Conservation (phyloP, 371 early-diverging fungal species). For the Lichtheimia ornata region DNA sequence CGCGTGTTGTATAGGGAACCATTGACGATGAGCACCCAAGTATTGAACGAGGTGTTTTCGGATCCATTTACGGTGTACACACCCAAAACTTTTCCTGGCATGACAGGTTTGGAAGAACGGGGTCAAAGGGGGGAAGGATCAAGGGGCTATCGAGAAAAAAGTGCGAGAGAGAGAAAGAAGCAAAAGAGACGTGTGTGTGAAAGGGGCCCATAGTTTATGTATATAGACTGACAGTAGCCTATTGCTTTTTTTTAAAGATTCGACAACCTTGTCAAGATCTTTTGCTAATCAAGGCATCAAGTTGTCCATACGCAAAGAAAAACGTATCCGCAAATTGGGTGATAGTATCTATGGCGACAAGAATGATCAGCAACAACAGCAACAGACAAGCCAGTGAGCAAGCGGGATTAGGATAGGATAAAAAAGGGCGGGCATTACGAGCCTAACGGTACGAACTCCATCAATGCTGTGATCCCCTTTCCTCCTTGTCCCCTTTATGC, state of each 20-base stretch:
- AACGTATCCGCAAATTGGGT: slow-evolving; percentile 3
- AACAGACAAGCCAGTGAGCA: too few species aligned
- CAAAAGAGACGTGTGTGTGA: too few species aligned
- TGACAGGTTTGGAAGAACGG: slow-evolving; percentile 45
- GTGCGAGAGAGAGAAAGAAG: slow-evolving; percentile 35
- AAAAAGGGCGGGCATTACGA: too few species aligned
- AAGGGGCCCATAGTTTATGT: not conserved
- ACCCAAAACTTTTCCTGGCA: slow-evolving; percentile 66
- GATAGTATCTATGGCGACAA: not conserved
- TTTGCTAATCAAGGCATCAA: slow-evolving; percentile 69
- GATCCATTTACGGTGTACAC: slow-evolving; percentile 50
- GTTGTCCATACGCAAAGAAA: slow-evolving; percentile 63
- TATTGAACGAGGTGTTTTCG: slow-evolving; percentile 32
- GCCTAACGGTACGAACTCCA: too few species aligned
- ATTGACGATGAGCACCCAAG: slow-evolving; percentile 32
- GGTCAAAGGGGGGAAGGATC: not conserved
- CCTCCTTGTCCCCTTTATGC: not conserved
- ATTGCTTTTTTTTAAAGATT: slow-evolving; percentile 32
- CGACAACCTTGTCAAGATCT: slow-evolving; percentile 63
- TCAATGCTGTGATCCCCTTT: not conserved
- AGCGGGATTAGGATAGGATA: too few species aligned
- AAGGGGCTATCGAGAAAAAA: slow-evolving; percentile 7
- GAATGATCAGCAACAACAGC: not conserved
- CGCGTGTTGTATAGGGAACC: slow-evolving; percentile 16
- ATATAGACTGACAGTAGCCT: not conserved